These are phyloP conservation scores for Aegilops longissima DNA, from an alignment of 176 grass and related monocot genomes.

Conservation along the genomic window DNA sequence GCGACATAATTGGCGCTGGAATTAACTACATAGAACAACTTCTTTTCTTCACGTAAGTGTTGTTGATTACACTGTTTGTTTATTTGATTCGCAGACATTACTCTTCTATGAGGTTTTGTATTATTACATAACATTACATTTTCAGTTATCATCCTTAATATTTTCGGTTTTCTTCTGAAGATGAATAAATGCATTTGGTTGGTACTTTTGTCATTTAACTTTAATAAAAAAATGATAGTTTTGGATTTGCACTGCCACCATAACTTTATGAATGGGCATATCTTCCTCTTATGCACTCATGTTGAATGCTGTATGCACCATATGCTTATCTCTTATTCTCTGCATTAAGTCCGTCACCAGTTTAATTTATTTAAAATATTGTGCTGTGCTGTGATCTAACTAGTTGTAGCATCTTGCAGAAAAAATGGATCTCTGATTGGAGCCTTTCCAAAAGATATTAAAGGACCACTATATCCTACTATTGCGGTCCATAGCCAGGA, in stretches of 20 bases:
- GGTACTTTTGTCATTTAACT: background rate
- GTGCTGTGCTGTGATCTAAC: constrained; percentile 6
- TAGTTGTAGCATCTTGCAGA: constrained; percentile 37
- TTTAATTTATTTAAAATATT: constrained; percentile 14
- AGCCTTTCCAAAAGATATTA: constrained; percentile 69
- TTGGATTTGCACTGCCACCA: constrained; percentile 22
- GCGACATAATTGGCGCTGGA: constrained; percentile 81
- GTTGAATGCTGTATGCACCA: constrained; percentile 1
- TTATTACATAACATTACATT: background rate
- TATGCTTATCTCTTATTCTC: constrained; percentile 18
- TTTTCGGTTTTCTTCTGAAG: background rate
- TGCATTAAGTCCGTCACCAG: background rate
- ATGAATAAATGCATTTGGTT: background rate
- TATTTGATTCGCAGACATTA: constrained; percentile 17
- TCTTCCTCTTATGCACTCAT: constrained; percentile 10
- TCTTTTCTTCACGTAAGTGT: constrained; percentile 96
- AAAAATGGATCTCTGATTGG: constrained; percentile 91
- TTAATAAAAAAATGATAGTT: constrained; percentile 1
- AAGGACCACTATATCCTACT: constrained; percentile 74
- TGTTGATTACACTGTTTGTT: background rate
- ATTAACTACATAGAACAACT: constrained; percentile 86
- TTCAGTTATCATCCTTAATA: background rate
- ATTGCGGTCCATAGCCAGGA: constrained; percentile 88
- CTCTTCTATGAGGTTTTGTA: background rate
- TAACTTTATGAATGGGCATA: background rate